Evolutionary conservation across 768 basidiomycete genomes (phyloP).

Genomic region (Inosperma sp.): DNA sequence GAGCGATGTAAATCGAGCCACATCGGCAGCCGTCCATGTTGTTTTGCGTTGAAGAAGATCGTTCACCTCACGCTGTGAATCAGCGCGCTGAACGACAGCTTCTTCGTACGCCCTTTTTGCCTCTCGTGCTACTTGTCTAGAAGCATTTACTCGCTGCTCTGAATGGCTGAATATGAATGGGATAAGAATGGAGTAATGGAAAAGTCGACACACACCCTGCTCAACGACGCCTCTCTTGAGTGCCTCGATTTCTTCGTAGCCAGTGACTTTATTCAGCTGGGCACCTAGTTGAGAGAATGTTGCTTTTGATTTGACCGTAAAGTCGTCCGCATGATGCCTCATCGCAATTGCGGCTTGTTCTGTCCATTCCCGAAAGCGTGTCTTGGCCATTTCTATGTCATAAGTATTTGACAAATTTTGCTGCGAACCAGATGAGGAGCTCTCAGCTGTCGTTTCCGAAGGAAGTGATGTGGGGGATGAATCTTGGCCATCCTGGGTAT

Average conservation of each 20-base stretch:
- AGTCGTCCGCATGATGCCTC: conserved; percentile 51
- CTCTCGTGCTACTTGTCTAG: conserved; percentile 60
- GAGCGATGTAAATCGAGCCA: conserved; percentile 81
- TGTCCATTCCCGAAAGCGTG: conserved; percentile 48
- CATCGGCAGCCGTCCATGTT: conserved; percentile 86
- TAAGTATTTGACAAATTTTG: not conserved
- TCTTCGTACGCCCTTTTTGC: conserved; percentile 75
- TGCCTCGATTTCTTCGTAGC: conserved; percentile 86
- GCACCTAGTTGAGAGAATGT: conserved; percentile 71
- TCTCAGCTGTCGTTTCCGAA: too few species aligned
- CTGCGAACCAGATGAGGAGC: too few species aligned
- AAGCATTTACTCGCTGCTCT: conserved; percentile 72
- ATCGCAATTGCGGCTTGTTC: conserved; percentile 41
- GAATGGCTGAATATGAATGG: too few species aligned
- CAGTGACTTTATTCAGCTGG: conserved; percentile 82
- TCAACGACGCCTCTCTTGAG: conserved; percentile 73
- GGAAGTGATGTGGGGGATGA: too few species aligned
- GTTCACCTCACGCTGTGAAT: conserved; percentile 93
- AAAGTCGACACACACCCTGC: conserved; percentile 58
- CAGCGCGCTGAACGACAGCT: conserved; percentile 74
- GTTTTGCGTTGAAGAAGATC: conserved; percentile 92
- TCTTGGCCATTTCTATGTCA: conserved; percentile 36
- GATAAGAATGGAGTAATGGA: conserved; percentile 7
- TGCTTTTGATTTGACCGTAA: conserved; percentile 51
- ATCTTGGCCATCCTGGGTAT: too few species aligned